Base-by-base conservation (phyloP, 2,329 filamentous ascomycete species). In the Arachnopeziza araneosa region DNA sequence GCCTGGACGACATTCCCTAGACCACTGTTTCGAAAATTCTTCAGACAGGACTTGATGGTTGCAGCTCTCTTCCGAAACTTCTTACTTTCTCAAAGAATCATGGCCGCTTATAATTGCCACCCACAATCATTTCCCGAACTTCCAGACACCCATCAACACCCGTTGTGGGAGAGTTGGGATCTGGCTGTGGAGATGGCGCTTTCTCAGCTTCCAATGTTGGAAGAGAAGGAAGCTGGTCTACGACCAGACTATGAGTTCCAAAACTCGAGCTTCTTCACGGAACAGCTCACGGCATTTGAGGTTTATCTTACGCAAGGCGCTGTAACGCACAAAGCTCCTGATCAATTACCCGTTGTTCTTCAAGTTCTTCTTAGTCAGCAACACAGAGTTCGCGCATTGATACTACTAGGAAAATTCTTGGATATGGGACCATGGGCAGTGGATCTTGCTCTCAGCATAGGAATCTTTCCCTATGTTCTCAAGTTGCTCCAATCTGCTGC, bases 11-110 rank as follows among this genome's bases (percentile, higher is more conserved):
- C 91, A 5, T 78, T 99, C 3, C 91, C 93, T 2, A 88, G 93
- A 52, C 85, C 92, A 22, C 78, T 97, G 12, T 99, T 99, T 76
- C 93, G 96, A 75, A 96, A 96, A 74, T 90, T 98, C 62, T 99
- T 99, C 75, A 81, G 95, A 50, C 95, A 99, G 74, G 95, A 99
- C 73, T 81, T 99, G 14, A 98, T 99, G 93, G 95, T 99, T n/a
- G 95, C 95, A 14, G 95, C 95, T 1, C 79, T 99, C 8, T 99
- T 98, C 75, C 86, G 95, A 56, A 99, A 99, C 72, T 98, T 98
- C 71, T 82, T 99, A 1, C 83, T 99, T 2, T 91, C 92, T 2
- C 95, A 99, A 74, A 85, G 95, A 65, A 89, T 99, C 68, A 98
- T 99, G 95, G 87, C 90, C 61, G 91, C 93, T 1, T 97, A 98